Base-by-base conservation (phyloP, 176 grass and related monocot species). In the Metroxylon sagu region DNA sequence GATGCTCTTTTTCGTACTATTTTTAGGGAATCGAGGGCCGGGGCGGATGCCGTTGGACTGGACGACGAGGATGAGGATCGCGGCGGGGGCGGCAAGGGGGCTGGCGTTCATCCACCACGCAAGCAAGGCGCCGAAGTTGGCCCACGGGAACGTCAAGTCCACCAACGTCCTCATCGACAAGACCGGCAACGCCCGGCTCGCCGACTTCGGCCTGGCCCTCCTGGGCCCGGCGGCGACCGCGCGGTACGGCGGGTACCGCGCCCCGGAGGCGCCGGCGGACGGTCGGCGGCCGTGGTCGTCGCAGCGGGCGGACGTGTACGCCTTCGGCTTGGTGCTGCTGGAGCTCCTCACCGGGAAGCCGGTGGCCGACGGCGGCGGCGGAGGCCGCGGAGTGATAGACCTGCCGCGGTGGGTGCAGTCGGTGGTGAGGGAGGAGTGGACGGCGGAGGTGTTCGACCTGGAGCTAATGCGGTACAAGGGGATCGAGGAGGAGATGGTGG, bases 401-500 rank as follows among this genome's bases (percentile, higher is more conserved):
- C 72, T 98, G 25, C 94, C 94, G 19, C 69, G 73, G 57, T 98
- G 94, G 94, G 94, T 98, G 52, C 88, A 85, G 69, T 98, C 94
- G 2, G 94, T 98, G 56, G 94, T 98, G 49, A 65, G 88, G 6
- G 94, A 98, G 77, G 94, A 98, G 80, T 98, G 94, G 88, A 98
- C 94, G 3, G 81, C 94, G 2, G 94, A 98, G 84, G 94, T 98
- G 76, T 98, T 98, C 68, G 94, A 98, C 73, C 79, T 98, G 59
- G 94, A 98, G 80, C 84, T 98, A 48, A 93, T 98, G 94, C 76
- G 83, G 75, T 89, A 98, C 73, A 98, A 86, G 62, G 87, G 87
- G 31, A 98, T 92, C 54, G 94, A 98, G 71, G 94, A 93, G 81
- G 94, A 98, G 79, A 93, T 98, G 88, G 88, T 98, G 54, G 76